Evolutionary conservation across 805 yeast genomes (phyloP), one percentile per base, ranked within the genome.

Genomic region (Ogataea trehaloabstinens): DNA sequence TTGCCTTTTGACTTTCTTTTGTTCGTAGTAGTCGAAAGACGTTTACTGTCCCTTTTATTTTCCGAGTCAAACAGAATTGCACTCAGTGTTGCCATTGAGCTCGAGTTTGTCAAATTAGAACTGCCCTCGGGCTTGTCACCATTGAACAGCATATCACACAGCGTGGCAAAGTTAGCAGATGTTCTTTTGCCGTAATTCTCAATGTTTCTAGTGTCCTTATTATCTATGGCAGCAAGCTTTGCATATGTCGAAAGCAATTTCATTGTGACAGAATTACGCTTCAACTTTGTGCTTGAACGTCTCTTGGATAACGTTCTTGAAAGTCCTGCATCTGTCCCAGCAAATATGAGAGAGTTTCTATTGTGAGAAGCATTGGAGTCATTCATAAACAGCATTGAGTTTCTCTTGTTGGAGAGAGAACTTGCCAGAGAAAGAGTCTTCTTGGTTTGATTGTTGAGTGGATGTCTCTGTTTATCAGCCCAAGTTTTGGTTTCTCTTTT

Each of bases 181-280:
- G 90, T 82, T 60, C 93, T 71, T 61, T 76, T 82, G 5, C 88
- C 80, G 56, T 80, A 86, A 52, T 75, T 78, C 51, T 82, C 85
- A 60, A 82, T 74, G 50, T 75, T 75, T 51, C 79, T 84, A 79
- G 86, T 77, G 44, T 78, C 84, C 29, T 74, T 70, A 41, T 79
- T 82, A 13, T 61, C 65, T 24, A 51, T 40, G 32, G 71, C 71
- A 3, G 86, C 72, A 44, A 84, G 63, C 55, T 79, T 82, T 24
- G 91, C 87, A 59, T 84, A 84, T 0, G 88, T 79, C 1, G 88
- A 74, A 42, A 84, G 71, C 45, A 84, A 59, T 53, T 80, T 83
- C 29, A 86, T 68, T 0, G 91, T 83, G 31, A 84, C 78, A 1
- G 90, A 82, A 45, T 82, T 82, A 51, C 90, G 73, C 54, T 82